Evolutionary conservation across 2,329 filamentous ascomycete genomes (phyloP).

Genomic region (Truncatella angustata): DNA sequence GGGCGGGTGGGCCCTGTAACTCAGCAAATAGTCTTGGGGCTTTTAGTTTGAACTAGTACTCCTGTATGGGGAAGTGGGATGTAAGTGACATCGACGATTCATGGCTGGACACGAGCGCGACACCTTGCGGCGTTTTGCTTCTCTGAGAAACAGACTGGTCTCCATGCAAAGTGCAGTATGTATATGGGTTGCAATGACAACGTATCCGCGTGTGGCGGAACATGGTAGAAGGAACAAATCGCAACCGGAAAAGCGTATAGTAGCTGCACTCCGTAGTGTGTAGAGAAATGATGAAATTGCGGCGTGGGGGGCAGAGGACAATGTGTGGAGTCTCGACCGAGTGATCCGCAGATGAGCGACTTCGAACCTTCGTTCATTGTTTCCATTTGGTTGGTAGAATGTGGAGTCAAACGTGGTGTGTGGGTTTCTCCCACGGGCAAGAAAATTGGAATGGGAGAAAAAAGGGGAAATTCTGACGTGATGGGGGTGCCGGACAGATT

Average conservation of each 20-base stretch:
- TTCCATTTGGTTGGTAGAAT: not conserved
- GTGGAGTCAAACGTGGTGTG: constrained; percentile 10
- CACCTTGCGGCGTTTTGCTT: not conserved
- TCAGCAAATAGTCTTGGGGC: constrained; percentile 1
- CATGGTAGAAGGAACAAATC: no score
- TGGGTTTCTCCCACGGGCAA: constrained; percentile 3
- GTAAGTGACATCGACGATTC: not conserved
- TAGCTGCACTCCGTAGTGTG: not conserved
- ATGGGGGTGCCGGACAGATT: not conserved
- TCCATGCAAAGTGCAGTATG: no score
- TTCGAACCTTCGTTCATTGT: not conserved
- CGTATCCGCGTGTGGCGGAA: no score
- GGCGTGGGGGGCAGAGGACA: constrained; percentile 5
- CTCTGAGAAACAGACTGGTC: not conserved
- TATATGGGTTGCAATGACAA: no score
- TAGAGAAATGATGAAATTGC: no score
- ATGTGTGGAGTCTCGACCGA: not conserved
- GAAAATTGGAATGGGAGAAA: not conserved
- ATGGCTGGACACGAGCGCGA: not conserved
- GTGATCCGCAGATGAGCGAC: constrained; percentile 3
- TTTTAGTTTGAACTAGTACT: not conserved
- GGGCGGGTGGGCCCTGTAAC: not conserved
- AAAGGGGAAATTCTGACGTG: not conserved
- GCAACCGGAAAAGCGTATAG: not conserved
- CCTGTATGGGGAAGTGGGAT: constrained; percentile 7